Conservation (phyloP, 2,329 filamentous ascomycete species). For the Plenodomus lindquistii region DNA sequence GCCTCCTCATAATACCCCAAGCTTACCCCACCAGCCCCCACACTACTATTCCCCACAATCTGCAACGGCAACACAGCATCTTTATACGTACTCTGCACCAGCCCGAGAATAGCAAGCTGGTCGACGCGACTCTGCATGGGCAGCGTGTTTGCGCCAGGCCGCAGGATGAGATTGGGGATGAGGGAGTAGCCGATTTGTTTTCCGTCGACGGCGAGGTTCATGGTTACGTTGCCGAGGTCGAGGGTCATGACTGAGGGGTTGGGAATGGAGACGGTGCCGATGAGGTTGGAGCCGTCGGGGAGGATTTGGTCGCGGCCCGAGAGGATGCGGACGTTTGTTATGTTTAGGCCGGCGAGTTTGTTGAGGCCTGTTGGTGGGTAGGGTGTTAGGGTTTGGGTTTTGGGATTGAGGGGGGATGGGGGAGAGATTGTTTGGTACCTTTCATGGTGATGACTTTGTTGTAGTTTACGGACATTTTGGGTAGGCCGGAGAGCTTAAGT, state of each 20-base stretch:
- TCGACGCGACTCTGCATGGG: conserved; percentile 59
- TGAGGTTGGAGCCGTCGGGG: conserved; percentile 62
- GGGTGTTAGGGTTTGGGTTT: too few relatives aligned
- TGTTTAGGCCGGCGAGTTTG: conserved; percentile 57
- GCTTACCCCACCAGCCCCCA: conserved; percentile 52
- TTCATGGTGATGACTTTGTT: conserved; percentile 62
- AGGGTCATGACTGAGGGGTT: conserved; percentile 68
- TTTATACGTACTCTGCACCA: conserved; percentile 55
- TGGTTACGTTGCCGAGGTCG: conserved; percentile 68
- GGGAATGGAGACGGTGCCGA: conserved; percentile 62
- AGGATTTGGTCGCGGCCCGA: conserved; percentile 39
- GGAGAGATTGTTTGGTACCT: conserved; percentile 44
- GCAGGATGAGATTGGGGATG: conserved; percentile 62
- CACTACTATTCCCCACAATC: conserved; percentile 58
- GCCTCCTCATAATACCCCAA: conserved; percentile 62
- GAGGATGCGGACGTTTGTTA: conserved; percentile 57
- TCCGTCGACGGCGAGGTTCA: conserved; percentile 61
- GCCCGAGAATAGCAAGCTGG: conserved; percentile 54
- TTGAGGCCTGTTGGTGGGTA: conserved; percentile 59
- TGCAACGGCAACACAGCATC: conserved; percentile 59
- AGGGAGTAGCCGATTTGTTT: conserved; percentile 59
- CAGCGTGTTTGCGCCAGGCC: conserved; percentile 62
- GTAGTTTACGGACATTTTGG: conserved; percentile 56
- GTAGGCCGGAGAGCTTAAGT: conserved; percentile 56
- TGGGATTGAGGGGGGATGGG: neutral